Conservation (phyloP, 495 filamentous ascomycete species). For the Chaetomium cochliodes region DNA sequence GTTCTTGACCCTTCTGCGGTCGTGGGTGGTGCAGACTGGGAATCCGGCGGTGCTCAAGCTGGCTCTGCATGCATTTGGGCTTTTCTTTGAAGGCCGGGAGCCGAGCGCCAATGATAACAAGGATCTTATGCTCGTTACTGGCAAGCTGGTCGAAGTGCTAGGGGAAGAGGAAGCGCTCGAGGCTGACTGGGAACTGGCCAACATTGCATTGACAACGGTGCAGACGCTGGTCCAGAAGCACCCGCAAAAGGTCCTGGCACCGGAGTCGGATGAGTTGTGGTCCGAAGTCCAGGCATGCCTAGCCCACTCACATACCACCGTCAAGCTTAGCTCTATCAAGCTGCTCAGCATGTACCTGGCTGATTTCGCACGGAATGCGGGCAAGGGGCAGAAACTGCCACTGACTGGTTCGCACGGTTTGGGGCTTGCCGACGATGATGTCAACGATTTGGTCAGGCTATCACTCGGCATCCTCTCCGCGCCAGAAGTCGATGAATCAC, state of each 20-base stretch:
- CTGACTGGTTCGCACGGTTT: slow-evolving; percentile 71
- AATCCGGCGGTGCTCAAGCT: slow-evolving; percentile 67
- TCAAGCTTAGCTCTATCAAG: slow-evolving; percentile 73
- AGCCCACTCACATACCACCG: slow-evolving; percentile 67
- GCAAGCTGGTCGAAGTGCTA: slow-evolving; percentile 49
- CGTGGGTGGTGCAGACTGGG: slow-evolving; percentile 73
- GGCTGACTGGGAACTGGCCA: slow-evolving; percentile 73
- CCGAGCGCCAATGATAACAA: slow-evolving; percentile 57
- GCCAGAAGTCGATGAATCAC: slow-evolving; percentile 59
- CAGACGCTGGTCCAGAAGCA: slow-evolving; percentile 65
- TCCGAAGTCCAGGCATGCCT: slow-evolving; percentile 60
- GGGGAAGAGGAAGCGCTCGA: slow-evolving; percentile 48
- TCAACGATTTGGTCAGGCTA: slow-evolving; percentile 63
- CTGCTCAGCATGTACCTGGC: slow-evolving; percentile 75
- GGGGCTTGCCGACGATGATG: slow-evolving; percentile 59
- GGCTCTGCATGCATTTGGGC: slow-evolving; percentile 73
- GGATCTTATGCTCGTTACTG: slow-evolving; percentile 50
- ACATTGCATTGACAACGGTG: slow-evolving; percentile 67
- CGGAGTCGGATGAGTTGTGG: slow-evolving; percentile 63
- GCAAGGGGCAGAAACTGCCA: slow-evolving; percentile 54
- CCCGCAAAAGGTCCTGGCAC: slow-evolving; percentile 59
- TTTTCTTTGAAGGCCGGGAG: slow-evolving; percentile 73
- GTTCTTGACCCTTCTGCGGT: slow-evolving; percentile 65
- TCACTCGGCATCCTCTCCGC: slow-evolving; percentile 66
- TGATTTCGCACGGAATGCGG: slow-evolving; percentile 67